Evolutionary conservation across 345 rosid genomes (phyloP).

Genomic region (Salix exigua): DNA sequence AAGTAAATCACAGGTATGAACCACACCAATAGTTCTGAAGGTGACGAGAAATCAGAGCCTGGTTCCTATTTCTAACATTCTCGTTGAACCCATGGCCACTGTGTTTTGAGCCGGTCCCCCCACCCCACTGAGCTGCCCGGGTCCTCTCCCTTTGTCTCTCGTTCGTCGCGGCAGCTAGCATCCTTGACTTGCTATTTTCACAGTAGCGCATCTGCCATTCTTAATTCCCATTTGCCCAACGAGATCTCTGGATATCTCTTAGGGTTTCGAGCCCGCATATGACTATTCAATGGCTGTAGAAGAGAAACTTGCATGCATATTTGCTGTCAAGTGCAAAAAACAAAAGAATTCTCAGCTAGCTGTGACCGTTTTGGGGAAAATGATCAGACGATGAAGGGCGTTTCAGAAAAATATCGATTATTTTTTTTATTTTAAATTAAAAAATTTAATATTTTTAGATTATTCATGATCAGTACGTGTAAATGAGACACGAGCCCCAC

Average conservation of each 20-base stretch:
- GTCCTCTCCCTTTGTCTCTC: conserved; percentile 1
- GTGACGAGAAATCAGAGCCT: neutral
- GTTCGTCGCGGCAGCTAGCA: neutral
- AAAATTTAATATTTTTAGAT: neutral
- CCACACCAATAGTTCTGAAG: neutral
- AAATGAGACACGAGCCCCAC: no score
- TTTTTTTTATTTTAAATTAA: no score
- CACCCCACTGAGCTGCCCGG: neutral
- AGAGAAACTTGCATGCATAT: neutral
- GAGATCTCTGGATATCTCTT: neutral
- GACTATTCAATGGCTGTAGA: neutral
- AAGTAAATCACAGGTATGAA: no score
- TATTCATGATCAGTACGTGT: neutral
- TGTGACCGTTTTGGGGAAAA: neutral
- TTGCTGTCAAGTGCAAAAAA: neutral
- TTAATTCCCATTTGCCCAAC: conserved; percentile 2
- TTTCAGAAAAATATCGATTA: no score
- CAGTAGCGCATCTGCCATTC: neutral
- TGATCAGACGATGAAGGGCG: no score
- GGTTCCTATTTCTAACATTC: neutral
- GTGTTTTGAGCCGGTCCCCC: neutral
- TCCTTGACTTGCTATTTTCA: neutral
- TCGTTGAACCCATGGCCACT: neutral
- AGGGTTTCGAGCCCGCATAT: neutral
- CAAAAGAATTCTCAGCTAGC: no score